These are phyloP conservation scores for Iodosphaeria phyllophila DNA, from an alignment of 2,329 filamentous ascomycete genomes.

Conservation along the genomic window DNA sequence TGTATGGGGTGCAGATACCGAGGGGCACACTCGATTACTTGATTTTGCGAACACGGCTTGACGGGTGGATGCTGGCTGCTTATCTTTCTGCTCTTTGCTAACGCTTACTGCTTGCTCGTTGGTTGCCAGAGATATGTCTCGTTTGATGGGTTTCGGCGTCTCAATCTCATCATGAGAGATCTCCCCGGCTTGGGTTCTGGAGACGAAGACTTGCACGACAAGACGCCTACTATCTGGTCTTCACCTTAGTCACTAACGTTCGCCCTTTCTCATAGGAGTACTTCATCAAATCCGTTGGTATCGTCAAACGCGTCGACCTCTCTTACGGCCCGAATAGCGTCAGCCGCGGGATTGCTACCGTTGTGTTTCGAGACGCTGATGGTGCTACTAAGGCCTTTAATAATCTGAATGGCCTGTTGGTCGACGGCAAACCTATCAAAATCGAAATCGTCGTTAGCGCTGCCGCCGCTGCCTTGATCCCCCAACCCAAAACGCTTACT, in stretches of 20 bases:
- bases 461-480: conserved; percentile 47
- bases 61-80: too few species aligned
- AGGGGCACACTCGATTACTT: too few species aligned
- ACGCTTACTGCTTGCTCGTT: conserved; percentile 40
- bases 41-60: too few species aligned
- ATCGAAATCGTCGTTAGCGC: conserved; percentile 84
- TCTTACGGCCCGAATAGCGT: conserved; percentile 84
- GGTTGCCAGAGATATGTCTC: conserved; percentile 18
- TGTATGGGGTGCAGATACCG: too few species aligned
- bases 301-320: conserved; percentile 79
- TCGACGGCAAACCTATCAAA: conserved; percentile 84
- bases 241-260: conserved; percentile 45
- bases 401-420: conserved; percentile 71
- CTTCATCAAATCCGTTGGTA: conserved; percentile 71
- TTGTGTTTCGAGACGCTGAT: conserved; percentile 66
- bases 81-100: too few species aligned
- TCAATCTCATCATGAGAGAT: too few species aligned
- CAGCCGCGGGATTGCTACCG: conserved; percentile 82
- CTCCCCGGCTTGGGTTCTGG: too few species aligned
- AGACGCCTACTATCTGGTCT: too few species aligned
- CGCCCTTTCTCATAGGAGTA: conserved; percentile 68
- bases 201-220: too few species aligned
- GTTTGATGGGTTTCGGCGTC: too few species aligned
- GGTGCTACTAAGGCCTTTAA: conserved; percentile 72
- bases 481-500: conserved; percentile 50